Evolutionary conservation across 495 filamentous ascomycete species (phyloP).

Genomic region (Pyrenopolyporus hunteri): DNA sequence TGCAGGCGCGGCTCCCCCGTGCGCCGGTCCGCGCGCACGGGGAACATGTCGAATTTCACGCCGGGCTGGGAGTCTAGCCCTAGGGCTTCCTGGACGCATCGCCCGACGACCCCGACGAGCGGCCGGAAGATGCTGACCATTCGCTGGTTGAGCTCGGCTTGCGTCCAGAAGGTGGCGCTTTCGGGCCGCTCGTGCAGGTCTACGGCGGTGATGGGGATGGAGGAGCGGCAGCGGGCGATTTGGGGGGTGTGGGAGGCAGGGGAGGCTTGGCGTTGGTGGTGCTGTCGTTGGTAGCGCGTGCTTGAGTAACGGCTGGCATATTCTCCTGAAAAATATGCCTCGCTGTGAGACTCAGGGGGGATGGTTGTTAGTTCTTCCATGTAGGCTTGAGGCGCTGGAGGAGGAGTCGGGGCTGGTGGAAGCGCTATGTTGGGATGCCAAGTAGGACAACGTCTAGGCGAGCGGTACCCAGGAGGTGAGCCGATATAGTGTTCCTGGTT

Average conservation of each 20-base stretch:
- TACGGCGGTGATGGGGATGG: background rate
- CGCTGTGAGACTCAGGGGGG: background rate
- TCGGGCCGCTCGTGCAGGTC: background rate
- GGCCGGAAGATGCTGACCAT: conserved; percentile 5
- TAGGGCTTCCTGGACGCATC: background rate
- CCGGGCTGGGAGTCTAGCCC: background rate
- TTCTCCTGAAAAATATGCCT: too few relatives aligned
- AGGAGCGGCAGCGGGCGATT: background rate
- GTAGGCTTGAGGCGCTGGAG: background rate
- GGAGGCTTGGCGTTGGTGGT: background rate
- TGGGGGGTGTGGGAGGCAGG: background rate
- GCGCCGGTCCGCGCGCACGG: background rate
- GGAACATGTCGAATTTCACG: conserved; percentile 28
- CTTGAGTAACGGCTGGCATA: too few relatives aligned
- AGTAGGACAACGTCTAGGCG: background rate
- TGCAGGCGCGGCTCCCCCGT: background rate
- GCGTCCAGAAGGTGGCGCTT: background rate
- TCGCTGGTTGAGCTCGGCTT: background rate
- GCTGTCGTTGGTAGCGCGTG: too few relatives aligned
- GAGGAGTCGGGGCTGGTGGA: background rate
- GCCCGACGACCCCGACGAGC: conserved; percentile 4
- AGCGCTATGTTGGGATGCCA: background rate
- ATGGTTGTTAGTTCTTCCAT: background rate
- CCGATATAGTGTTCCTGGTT: background rate
- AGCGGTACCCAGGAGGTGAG: background rate